Evolutionary conservation across 176 grass and related monocot genomes (phyloP).

Genomic region (Avena sativa): DNA sequence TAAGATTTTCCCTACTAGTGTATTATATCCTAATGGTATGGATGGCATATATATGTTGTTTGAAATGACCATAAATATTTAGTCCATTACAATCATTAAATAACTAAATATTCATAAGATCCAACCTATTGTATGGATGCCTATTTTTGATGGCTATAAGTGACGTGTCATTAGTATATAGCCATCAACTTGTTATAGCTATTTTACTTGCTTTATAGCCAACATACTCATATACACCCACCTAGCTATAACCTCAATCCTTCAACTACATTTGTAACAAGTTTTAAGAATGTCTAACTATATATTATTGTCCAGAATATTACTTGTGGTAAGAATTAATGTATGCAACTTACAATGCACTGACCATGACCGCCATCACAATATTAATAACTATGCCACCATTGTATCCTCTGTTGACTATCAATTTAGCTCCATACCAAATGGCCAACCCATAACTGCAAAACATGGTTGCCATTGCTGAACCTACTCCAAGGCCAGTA

Average conservation of each 20-base stretch:
- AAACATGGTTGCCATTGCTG: slow-evolving; percentile 59
- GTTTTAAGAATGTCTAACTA: background rate
- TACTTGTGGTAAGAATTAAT: slow-evolving; percentile 5
- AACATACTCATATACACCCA: background rate
- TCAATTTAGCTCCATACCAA: slow-evolving; percentile 79
- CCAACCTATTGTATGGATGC: too few relatives aligned
- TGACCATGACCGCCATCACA: slow-evolving; percentile 65
- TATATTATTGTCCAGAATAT: slow-evolving; percentile 9
- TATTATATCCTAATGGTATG: too few relatives aligned
- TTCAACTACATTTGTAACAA: background rate
- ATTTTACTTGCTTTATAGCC: too few relatives aligned
- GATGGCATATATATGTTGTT: too few relatives aligned
- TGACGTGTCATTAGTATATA: too few relatives aligned
- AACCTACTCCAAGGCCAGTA: slow-evolving; percentile 63
- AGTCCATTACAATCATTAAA: too few relatives aligned
- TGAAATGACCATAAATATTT: too few relatives aligned
- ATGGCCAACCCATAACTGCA: slow-evolving; percentile 72
- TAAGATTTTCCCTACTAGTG: too few relatives aligned
- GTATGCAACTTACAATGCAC: slow-evolving; percentile 68
- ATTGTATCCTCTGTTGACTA: slow-evolving; percentile 6
- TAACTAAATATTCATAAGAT: too few relatives aligned
- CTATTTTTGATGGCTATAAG: too few relatives aligned
- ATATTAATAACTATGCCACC: slow-evolving; percentile 31
- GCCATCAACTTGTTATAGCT: too few relatives aligned
- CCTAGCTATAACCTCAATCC: background rate